Evolutionary conservation across 129 eudicot genomes (phyloP).

Genomic region (Arctium minus): DNA sequence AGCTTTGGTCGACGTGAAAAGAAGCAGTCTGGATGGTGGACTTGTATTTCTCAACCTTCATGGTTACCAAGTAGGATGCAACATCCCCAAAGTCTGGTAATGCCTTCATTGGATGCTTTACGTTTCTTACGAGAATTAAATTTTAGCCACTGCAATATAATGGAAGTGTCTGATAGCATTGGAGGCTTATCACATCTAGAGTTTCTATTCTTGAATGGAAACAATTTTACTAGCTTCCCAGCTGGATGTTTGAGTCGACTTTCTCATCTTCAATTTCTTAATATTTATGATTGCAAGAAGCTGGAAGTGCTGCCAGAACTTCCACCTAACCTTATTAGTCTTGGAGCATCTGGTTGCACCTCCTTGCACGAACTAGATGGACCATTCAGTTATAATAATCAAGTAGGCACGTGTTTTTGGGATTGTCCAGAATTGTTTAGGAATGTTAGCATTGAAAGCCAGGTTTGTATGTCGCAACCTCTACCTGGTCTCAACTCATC

Average conservation of each 20-base stretch:
- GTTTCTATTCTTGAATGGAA: neutral
- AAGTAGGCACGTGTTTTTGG: too few species aligned
- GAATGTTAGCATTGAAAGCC: neutral
- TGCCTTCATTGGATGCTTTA: neutral
- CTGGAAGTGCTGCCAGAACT: neutral
- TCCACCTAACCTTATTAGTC: neutral
- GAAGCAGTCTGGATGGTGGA: neutral
- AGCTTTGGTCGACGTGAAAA: neutral
- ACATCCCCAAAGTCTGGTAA: neutral
- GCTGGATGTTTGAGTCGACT: neutral
- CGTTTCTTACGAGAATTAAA: neutral
- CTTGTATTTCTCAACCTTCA: neutral
- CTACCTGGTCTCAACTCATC: neutral
- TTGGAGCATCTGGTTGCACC: neutral
- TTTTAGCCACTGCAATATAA: neutral
- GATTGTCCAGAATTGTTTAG: neutral
- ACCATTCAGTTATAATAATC: too few species aligned
- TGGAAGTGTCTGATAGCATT: neutral
- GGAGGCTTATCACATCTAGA: neutral
- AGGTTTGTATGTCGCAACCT: neutral
- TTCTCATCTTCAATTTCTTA: neutral
- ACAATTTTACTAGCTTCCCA: slow-evolving; percentile 12
- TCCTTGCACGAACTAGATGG: neutral
- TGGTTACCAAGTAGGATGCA: neutral
- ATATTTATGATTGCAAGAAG: neutral